Evolutionary conservation across 305 asterid genomes (phyloP).

Genomic region (Ajuga reptans): DNA sequence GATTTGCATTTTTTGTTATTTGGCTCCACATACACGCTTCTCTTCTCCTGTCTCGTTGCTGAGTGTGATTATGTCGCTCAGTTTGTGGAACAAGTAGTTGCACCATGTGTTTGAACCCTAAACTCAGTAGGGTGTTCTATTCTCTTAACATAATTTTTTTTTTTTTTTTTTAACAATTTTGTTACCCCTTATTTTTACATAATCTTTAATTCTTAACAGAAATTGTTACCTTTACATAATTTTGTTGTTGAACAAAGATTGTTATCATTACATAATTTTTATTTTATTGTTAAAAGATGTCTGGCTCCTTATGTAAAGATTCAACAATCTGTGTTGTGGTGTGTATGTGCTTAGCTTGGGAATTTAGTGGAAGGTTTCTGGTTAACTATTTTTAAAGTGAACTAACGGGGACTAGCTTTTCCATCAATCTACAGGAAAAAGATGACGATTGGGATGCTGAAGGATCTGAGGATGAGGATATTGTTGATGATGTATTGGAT

Average conservation of each 20-base stretch:
- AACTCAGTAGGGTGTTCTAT: neutral
- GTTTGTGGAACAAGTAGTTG: neutral
- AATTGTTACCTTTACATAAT: too few relatives aligned
- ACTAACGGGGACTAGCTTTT: conserved; percentile 16
- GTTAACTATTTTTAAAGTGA: conserved; percentile 17
- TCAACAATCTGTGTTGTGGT: neutral
- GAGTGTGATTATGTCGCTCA: neutral
- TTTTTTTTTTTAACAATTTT: neutral
- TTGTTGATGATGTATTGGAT: conserved; percentile 58
- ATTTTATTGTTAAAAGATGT: neutral
- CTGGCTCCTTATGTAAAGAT: conserved; percentile 1
- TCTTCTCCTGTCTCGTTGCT: neutral
- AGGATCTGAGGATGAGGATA: conserved; percentile 81
- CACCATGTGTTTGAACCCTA: neutral
- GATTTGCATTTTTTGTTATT: neutral
- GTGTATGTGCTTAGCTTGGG: conserved; percentile 2
- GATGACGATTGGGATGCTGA: conserved; percentile 87
- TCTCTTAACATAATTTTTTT: neutral
- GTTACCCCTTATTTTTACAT: neutral
- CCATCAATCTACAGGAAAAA: conserved; percentile 44
- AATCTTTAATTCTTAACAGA: too few relatives aligned
- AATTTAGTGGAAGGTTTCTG: conserved; percentile 15
- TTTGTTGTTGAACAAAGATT: too few relatives aligned
- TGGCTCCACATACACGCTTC: neutral
- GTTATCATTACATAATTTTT: neutral